These are phyloP conservation scores for Coniella lustricola DNA, from an alignment of 2,329 filamentous ascomycete genomes.

Conservation along the genomic window DNA sequence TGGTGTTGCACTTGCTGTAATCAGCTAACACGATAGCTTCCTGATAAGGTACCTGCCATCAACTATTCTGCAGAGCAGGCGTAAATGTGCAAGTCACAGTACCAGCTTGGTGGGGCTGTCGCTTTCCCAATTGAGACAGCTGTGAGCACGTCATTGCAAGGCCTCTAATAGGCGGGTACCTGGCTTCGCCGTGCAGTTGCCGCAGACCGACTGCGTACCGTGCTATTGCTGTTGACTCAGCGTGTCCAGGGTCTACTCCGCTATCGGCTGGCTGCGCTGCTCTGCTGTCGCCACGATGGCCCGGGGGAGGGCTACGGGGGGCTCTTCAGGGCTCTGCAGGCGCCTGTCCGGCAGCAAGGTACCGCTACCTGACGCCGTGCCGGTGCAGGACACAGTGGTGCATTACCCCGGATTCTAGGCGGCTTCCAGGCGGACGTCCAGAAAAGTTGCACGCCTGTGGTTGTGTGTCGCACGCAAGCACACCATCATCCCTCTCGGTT, in stretches of 20 bases:
- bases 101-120: neutral
- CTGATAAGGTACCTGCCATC: no score
- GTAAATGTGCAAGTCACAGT: neutral
- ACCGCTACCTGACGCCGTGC: neutral
- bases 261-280: neutral
- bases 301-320: no score
- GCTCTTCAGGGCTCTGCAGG: neutral
- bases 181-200: neutral
- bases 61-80: no score
- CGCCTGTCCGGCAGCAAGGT: neutral
- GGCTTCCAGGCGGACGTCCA: neutral
- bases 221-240: neutral
- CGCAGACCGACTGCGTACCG: neutral
- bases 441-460: neutral
- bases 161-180: neutral
- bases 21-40: no score
- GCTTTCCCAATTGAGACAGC: neutral
- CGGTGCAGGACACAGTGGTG: neutral
- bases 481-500: no score
- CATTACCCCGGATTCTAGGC: slow-evolving; percentile 1
- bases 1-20: no score
- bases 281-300: neutral
- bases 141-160: neutral
- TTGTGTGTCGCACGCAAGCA: no score
- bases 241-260: neutral